Percentiles rank a stretch among this genome's conserved stretches.
Evolutionary conservation across 768 basidiomycete genomes (phyloP).

Genomic region (Phylloporus sp.): DNA sequence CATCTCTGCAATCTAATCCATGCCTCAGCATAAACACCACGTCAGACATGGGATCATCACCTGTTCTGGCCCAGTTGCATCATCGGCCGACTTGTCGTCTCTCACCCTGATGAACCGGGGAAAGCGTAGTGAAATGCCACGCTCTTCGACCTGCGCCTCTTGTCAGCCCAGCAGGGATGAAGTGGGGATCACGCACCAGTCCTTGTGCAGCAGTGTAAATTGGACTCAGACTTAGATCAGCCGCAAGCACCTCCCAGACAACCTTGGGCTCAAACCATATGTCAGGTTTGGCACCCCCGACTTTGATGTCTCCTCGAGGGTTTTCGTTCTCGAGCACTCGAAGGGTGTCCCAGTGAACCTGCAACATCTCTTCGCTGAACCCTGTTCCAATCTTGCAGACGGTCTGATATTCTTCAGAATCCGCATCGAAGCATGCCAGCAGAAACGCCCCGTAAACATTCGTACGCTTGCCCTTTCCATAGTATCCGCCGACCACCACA

Average conservation of each 20-base stretch:
- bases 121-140: constrained; percentile 94
- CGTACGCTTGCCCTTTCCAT: constrained; percentile 96
- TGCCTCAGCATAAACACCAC: background rate
- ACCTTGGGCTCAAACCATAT: constrained; percentile 97
- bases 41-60: constrained; percentile 37
- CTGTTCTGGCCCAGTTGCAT: constrained; percentile 91
- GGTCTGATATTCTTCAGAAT: constrained; percentile 91
- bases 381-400: constrained; percentile 99
- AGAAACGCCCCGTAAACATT: constrained; percentile 98
- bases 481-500: constrained; percentile 96
- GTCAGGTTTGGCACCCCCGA: constrained; percentile 93
- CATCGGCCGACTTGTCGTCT: constrained; percentile 90
- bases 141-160: constrained; percentile 61
- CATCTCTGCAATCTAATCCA: constrained; percentile 80
- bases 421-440: constrained; percentile 93
- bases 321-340: constrained; percentile 70
- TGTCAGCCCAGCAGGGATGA: background rate
- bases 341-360: constrained; percentile 73
- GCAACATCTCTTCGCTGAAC: constrained; percentile 88
- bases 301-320: constrained; percentile 76
- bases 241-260: constrained; percentile 98
- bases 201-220: constrained; percentile 94
- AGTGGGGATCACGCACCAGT: constrained; percentile 47
- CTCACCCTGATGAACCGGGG: constrained; percentile 89
- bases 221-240: constrained; percentile 94